Conservation (phyloP, 768 basidiomycete genomes). For the Lentinula lateritia region DNA sequence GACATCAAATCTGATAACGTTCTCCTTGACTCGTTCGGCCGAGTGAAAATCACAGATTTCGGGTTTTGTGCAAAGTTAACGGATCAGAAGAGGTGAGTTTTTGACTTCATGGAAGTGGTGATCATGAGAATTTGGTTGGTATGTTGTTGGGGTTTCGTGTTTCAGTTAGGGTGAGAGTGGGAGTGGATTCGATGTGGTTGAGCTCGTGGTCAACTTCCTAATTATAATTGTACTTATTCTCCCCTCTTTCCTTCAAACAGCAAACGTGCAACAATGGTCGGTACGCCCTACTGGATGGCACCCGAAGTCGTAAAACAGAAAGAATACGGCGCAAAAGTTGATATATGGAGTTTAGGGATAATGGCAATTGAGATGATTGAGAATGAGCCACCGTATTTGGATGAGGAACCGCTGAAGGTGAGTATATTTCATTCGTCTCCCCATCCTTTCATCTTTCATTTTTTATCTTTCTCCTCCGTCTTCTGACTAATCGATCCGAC, state of each 20-base stretch:
- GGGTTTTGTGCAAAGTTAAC: slow-evolving; percentile 96
- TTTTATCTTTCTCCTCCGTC: background rate
- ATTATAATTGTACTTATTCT: too few species aligned
- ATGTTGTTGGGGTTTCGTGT: too few species aligned
- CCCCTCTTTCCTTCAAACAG: slow-evolving; percentile 58
- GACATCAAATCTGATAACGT: slow-evolving; percentile 98
- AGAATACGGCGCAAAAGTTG: slow-evolving; percentile 87
- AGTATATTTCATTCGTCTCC: background rate
- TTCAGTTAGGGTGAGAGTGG: too few species aligned
- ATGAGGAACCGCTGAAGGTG: slow-evolving; percentile 85
- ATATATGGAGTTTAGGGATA: slow-evolving; percentile 95
- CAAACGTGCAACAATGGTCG: slow-evolving; percentile 97
- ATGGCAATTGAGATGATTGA: slow-evolving; percentile 99
- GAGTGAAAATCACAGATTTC: slow-evolving; percentile 98
- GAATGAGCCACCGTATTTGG: slow-evolving; percentile 92
- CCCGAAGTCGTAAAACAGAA: slow-evolving; percentile 98
- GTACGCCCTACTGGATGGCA: slow-evolving; percentile 98
- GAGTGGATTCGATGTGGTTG: too few species aligned
- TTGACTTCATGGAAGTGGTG: too few species aligned
- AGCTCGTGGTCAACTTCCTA: too few species aligned
- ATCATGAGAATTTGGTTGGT: too few species aligned
- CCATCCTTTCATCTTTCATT: background rate
- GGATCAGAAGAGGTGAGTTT: slow-evolving; percentile 28
- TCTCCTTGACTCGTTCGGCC: slow-evolving; percentile 84
- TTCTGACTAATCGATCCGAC: background rate